Conservation (phyloP, 208 protist genomes). For the Leishmania braziliensis region DNA sequence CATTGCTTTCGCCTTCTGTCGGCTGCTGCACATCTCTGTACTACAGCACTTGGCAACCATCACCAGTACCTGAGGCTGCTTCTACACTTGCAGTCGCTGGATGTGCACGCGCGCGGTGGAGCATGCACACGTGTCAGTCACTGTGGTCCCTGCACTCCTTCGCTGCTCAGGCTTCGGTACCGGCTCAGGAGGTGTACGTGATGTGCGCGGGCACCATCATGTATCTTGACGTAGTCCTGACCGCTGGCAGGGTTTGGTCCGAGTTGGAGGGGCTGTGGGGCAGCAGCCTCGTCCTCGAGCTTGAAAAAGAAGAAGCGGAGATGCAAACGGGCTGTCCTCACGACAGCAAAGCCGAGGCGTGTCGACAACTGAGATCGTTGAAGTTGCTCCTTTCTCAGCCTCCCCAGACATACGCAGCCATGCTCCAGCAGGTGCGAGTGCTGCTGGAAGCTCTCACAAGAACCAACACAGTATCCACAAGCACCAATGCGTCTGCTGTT, state of each 20-base stretch:
- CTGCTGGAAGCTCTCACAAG: conserved; percentile 23
- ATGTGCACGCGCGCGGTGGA: conserved; percentile 18
- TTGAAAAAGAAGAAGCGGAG: background rate
- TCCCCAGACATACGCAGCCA: conserved; percentile 20
- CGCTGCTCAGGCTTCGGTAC: conserved; percentile 47
- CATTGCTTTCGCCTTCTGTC: conserved; percentile 42
- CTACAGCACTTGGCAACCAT: conserved; percentile 20
- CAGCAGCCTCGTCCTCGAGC: background rate
- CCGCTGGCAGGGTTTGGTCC: conserved; percentile 22
- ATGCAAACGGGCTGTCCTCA: background rate
- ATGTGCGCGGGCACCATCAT: conserved; percentile 46
- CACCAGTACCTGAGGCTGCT: background rate
- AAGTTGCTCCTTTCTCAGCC: conserved; percentile 26
- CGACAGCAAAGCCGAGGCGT: background rate
- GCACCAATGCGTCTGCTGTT: background rate
- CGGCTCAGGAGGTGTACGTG: conserved; percentile 51
- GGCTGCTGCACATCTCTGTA: conserved; percentile 8
- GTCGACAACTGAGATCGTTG: background rate
- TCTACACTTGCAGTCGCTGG: background rate
- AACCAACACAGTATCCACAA: background rate
- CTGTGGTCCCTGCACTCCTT: conserved; percentile 27
- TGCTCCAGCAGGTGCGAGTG: conserved; percentile 27
- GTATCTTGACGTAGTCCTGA: conserved; percentile 53
- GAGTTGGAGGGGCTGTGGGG: conserved; percentile 33
- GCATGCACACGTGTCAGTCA: conserved; percentile 26